Evolutionary conservation across 148 eudicot species (phyloP), one percentile per base, ranked within the genome.

Genomic region (Silene uniflora): DNA sequence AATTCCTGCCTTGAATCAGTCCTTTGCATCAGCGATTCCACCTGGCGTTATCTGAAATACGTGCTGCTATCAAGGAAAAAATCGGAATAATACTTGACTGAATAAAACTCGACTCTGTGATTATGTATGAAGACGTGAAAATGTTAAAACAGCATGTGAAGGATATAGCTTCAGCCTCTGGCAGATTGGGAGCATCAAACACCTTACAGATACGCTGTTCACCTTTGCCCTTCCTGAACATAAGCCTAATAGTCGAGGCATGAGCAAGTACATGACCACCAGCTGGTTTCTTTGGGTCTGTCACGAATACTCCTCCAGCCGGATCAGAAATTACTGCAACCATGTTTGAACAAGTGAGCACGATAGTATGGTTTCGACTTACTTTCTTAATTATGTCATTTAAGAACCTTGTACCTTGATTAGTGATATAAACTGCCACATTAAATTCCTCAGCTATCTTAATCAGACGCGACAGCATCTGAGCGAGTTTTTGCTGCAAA

Each of bases 241-340:
- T 94, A 62, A 94, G 69, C 77, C 97, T 87, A 78, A 94, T 84
- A 27, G 98, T 94, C 61, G 93, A 89, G 75, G 98, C 97, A 81
- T 94, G 98, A 54, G 98, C 98, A 82, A 94, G 88, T 59, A 94
- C 98, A 82, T 91, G 98, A 11, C 98, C 98, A 52, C 98, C 98
- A 62, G 98, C 96, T 80, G 98, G 97, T 73, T 94, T 95, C 89
- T 95, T 95, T 5, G 69, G 69, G 69, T 65, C 69, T 65, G 69
- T 29, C 14, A 65, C 69, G 69, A 65, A 65, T 18, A 65, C 69
- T 65, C 69, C 69, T 65, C 69, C 69, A 14, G 69, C 69, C 32
- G 69, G 69, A 18, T 65, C 98, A 46, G 96, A 91, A 63, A 94
- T 94, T 42, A 94, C 98, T 92, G 97, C 89, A 85, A 46, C 70